Evolutionary conservation across 2,329 filamentous ascomycete species (phyloP), one percentile per base, ranked within the genome.

Genomic region (Fusarium redolens): DNA sequence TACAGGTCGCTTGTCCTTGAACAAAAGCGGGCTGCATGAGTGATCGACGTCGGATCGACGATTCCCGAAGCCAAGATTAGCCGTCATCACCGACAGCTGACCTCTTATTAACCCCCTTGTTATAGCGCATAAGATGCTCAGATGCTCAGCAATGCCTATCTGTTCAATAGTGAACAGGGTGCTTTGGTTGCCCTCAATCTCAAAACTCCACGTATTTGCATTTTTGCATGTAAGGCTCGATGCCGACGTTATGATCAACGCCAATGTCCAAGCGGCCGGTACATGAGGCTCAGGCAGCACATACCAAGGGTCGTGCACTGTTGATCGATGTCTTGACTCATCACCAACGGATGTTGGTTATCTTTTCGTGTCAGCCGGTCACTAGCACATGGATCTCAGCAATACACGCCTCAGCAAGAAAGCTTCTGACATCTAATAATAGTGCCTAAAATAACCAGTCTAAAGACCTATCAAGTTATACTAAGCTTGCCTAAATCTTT

Each of bases 1-100:
- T 62, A 44, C 52, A 50, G 37, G 28, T 44, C 35, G 41, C 51
- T 44, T 68, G 31, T 31, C 37, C 22, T 61, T 28, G 45, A 61
- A 35, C 55, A 59, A 59, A 68, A 63, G 50, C 48, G 35, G 65
- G 56, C 43, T 70, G 56, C 69, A 69, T 67, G 51, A 60, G 45
- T 70, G 72, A 74, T 74, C 72, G 60, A 72, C 71, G 44, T 37
- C 40, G 55, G 72, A 72, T 74, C 68, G 45, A 61, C 71, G 71
- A 72, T 72, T 74, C 71, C 71, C 71, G 71, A 72, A 58, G 51
- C 64, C 33, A 71, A 47, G 55, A 48, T 33, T 22, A 61, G 45
- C 55, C 35, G 51, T 56, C 47, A 51, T 71, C 47, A 30, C 40
- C 57, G 66, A 67, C 65, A 54, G 57, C 57, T 44, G 33, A 41